Base-by-base conservation (phyloP, 108 stramenopile genomes). In the Schizochytrium sp. region DNA sequence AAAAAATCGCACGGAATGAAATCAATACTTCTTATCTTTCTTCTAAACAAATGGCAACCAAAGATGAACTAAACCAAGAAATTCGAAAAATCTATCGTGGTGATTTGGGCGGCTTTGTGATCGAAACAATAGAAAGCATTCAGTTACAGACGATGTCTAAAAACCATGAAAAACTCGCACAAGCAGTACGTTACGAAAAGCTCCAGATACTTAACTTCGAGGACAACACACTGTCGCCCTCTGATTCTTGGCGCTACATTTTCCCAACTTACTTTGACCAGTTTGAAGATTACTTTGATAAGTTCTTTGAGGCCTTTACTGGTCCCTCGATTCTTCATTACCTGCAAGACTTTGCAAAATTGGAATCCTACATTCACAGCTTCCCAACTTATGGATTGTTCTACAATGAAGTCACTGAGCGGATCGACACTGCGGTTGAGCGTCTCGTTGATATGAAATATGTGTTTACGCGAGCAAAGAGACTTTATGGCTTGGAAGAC, bases 211-310 rank as follows among this genome's bases (percentile, higher is more conserved):
- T 42, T 42, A 4, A 17, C 61, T 64, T 64, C 61, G 61, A 3
- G 4, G 61, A 64, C 61, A 42, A 64, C 61, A 3, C 4, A 4
- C 3, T 64, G 61, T 28, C 61, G 61, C 61, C 61, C 61, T 64
- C 38, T 10, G 61, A 64, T 28, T 3, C 10, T 42, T 64, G 61
- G 61, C 61, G 61, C 4, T 64, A 41, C 61, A 28, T 64, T 4
- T 64, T 41, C 61, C 61, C 61, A 4, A 64, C 38, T 42, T 64
- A 64, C 61, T 64, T 64, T 42, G 61, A 64, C 61, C 4, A 4
- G 10, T 28, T 17, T 4, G 61, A 64, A 42, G 61, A 64, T 42
- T 64, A 5, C 61, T 64, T 64, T 17, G 61, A 64, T 42, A 17
- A 28, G 40, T 64, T 64, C 61, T 64, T 64, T 42, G 10, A 17